These are phyloP conservation scores for Fistulifera solaris DNA, from an alignment of 108 stramenopile species.

Conservation along the genomic window DNA sequence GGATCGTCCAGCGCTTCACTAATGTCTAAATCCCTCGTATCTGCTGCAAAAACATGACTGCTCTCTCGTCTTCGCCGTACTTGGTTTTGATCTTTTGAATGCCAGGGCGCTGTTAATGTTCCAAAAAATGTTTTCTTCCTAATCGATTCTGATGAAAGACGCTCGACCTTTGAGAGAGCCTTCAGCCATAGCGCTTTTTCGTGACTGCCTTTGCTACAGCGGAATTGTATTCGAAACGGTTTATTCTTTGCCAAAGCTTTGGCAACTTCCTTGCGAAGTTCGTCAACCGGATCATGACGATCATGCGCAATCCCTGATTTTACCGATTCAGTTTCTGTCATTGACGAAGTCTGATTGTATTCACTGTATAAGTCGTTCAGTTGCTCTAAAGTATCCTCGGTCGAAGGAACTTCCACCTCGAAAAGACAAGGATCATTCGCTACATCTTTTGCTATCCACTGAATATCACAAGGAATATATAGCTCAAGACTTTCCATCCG, in stretches of 20 bases:
- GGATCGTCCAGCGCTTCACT: conserved; percentile 3
- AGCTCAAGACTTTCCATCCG: background rate
- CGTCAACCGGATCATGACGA: background rate
- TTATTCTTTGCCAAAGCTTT: conserved; percentile 6
- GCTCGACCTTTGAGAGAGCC: conserved; percentile 19
- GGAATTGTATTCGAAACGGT: conserved; percentile 32
- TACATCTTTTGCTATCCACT: conserved; percentile 35
- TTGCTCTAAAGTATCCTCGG: conserved; percentile 1
- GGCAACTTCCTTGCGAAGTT: background rate
- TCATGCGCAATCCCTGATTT: background rate
- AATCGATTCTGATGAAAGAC: conserved; percentile 9
- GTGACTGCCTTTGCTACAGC: conserved; percentile 23
- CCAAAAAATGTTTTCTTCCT: conserved; percentile 12
- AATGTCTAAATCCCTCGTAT: conserved; percentile 7
- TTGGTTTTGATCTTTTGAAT: conserved; percentile 8
- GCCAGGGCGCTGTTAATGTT: conserved; percentile 3
- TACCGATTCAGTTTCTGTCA: background rate
- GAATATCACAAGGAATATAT: conserved; percentile 5
- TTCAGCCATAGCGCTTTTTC: conserved; percentile 45
- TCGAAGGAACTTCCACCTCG: conserved; percentile 27
- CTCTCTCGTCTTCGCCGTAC: conserved; percentile 8
- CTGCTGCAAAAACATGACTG: conserved; percentile 9
- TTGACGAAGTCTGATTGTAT: conserved; percentile 2
- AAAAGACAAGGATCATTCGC: conserved; percentile 15
- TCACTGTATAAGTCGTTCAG: conserved; percentile 2